These are phyloP conservation scores for Pseudogymnoascus sp. DNA, from an alignment of 2,329 filamentous ascomycete genomes.

Conservation along the genomic window DNA sequence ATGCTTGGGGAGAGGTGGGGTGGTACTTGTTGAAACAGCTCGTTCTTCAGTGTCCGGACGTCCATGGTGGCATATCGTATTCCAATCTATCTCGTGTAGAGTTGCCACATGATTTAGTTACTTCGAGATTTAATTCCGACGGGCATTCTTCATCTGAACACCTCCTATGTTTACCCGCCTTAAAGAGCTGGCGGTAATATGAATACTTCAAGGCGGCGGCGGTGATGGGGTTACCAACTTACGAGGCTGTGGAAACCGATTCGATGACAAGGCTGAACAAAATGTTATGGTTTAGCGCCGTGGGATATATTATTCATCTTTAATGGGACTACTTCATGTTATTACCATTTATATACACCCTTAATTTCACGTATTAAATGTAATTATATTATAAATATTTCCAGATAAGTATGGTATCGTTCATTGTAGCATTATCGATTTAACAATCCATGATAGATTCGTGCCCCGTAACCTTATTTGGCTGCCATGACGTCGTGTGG, in stretches of 20 bases:
- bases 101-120: conserved; percentile 75
- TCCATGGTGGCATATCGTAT: conserved; percentile 15
- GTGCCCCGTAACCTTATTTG: not conserved
- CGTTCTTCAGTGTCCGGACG: conserved; percentile 4
- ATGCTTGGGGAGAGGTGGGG: not conserved
- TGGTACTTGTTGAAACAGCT: conserved; percentile 11
- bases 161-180: not conserved
- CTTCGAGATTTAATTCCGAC: conserved; percentile 50
- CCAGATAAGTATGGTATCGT: not conserved
- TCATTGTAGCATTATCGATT: not conserved
- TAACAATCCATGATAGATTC: not conserved
- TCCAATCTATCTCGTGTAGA: conserved; percentile 76
- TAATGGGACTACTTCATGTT: not conserved
- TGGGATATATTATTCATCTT: not conserved
- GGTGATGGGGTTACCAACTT: not conserved
- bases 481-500: not conserved
- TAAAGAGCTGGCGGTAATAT: not conserved
- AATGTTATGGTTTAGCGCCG: not conserved
- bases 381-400: not conserved
- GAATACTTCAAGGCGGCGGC: not conserved
- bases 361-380: not conserved
- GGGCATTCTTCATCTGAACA: conserved; percentile 39
- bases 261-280: not conserved
- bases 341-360: not conserved
- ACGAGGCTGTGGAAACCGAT: not conserved